Evolutionary conservation across 306 rosid species (phyloP).

Genomic region (Sophora flavescens): DNA sequence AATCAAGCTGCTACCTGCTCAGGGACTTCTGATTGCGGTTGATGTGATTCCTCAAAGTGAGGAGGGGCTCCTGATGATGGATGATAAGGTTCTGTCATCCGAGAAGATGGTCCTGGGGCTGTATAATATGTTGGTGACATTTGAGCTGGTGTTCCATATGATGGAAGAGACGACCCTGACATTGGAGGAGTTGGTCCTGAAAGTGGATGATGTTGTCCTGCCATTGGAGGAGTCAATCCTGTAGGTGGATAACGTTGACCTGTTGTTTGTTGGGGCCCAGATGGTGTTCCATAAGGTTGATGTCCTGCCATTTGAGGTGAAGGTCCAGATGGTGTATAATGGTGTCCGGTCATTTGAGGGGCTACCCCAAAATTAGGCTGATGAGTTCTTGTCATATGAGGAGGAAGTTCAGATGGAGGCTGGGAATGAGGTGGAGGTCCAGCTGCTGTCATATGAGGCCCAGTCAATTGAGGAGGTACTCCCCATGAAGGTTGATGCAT

Average conservation of each 20-base stretch:
- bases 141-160: slow-evolving; percentile 43
- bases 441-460: slow-evolving; percentile 40
- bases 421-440: slow-evolving; percentile 49
- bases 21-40: slow-evolving; percentile 52
- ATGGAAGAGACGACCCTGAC: slow-evolving; percentile 42
- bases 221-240: slow-evolving; percentile 33
- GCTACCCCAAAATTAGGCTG: slow-evolving; percentile 42
- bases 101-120: slow-evolving; percentile 48
- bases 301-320: slow-evolving; percentile 45
- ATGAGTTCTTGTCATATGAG: slow-evolving; percentile 47
- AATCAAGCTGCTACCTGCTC: slow-evolving; percentile 58
- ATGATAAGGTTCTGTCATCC: slow-evolving; percentile 43
- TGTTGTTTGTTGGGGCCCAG: slow-evolving; percentile 33
- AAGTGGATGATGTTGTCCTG: slow-evolving; percentile 39
- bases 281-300: slow-evolving; percentile 43
- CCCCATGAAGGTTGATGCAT: slow-evolving; percentile 51
- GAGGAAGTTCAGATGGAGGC: slow-evolving; percentile 41
- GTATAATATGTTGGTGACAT: slow-evolving; percentile 34
- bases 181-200: slow-evolving; percentile 42
- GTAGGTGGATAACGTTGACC: slow-evolving; percentile 47
- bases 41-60: slow-evolving; percentile 51
- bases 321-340: slow-evolving; percentile 43
- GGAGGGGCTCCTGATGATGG: slow-evolving; percentile 47
- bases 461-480: slow-evolving; percentile 46
- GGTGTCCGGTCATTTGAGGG: slow-evolving; percentile 42